These are phyloP conservation scores for Phylloporus arenicola DNA, from an alignment of 768 basidiomycete species.

Conservation along the genomic window DNA sequence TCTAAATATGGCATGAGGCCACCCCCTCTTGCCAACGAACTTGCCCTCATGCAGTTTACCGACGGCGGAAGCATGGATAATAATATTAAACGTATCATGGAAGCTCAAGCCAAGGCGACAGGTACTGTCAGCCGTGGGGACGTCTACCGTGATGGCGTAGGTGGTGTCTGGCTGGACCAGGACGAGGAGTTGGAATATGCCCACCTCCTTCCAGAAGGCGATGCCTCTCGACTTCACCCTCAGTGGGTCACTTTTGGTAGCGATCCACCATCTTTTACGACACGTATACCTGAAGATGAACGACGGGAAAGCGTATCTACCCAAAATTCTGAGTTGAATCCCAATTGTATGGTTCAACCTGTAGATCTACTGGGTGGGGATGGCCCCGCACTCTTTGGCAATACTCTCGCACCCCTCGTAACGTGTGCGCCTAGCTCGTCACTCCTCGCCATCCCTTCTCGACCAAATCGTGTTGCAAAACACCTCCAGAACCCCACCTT, in stretches of 20 bases:
- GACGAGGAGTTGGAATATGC: slow-evolving; percentile 68
- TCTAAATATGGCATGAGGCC: slow-evolving; percentile 41
- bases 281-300: slow-evolving; percentile 20
- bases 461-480: slow-evolving; percentile 31
- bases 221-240: slow-evolving; percentile 19
- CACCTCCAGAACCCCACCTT: slow-evolving; percentile 34
- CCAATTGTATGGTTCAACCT: slow-evolving; percentile 42
- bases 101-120: slow-evolving; percentile 46
- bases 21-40: slow-evolving; percentile 56
- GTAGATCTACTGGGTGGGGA: slow-evolving; percentile 29
- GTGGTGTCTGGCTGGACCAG: slow-evolving; percentile 65
- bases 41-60: slow-evolving; percentile 63
- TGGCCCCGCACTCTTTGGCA: slow-evolving; percentile 32
- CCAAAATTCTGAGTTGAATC: slow-evolving; percentile 50
- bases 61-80: slow-evolving; percentile 58
- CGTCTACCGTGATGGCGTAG: slow-evolving; percentile 55
- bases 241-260: slow-evolving; percentile 40
- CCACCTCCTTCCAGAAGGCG: slow-evolving; percentile 46
- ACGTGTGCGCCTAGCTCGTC: slow-evolving; percentile 31
- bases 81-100: slow-evolving; percentile 50
- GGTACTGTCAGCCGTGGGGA: slow-evolving; percentile 38
- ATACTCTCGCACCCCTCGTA: slow-evolving; percentile 19
- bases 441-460: slow-evolving; percentile 34
- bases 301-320: slow-evolving; percentile 46
- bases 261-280: slow-evolving; percentile 7